Evolutionary conservation across 768 basidiomycete genomes (phyloP).

Genomic region (Russula ochroleuca): DNA sequence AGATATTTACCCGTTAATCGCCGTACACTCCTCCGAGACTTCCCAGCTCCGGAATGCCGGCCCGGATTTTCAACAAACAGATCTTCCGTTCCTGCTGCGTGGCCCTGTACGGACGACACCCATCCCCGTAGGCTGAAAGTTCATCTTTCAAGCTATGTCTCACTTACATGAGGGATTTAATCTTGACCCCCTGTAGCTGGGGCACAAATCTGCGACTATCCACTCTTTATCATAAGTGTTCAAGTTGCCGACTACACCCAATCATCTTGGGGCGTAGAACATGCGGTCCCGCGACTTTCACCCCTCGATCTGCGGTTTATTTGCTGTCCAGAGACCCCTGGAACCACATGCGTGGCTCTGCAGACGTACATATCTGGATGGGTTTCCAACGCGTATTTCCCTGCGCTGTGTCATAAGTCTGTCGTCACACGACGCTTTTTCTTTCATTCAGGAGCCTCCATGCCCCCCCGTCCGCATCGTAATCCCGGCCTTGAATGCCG

Average conservation of each 20-base stretch:
- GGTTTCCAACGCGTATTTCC: conserved; percentile 1
- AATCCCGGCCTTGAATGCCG: conserved; percentile 10
- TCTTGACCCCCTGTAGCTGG: not conserved
- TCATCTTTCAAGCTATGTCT: not conserved
- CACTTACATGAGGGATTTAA: not conserved
- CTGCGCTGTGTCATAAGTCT: not conserved
- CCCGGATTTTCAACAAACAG: not conserved
- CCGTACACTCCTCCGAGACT: not conserved
- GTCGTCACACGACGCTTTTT: conserved; percentile 1
- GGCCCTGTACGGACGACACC: not conserved
- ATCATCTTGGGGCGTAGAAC: not conserved
- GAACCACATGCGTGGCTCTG: not conserved
- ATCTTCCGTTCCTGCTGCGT: not conserved
- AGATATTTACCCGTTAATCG: conserved; percentile 11
- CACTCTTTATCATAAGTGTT: not conserved
- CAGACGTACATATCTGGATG: not conserved
- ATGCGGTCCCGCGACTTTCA: not conserved
- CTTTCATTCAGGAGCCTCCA: conserved; percentile 7
- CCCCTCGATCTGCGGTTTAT: not conserved
- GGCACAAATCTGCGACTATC: not conserved
- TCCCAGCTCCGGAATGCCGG: not conserved
- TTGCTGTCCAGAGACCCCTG: not conserved
- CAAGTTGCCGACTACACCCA: not conserved
- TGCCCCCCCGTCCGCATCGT: not conserved
- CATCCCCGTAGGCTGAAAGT: not conserved